A percentile compares a stretch with the other conserved stretches of the same genome.
These are phyloP conservation scores for Boletales sp. DNA, from an alignment of 768 basidiomycete species.

Conservation along the genomic window DNA sequence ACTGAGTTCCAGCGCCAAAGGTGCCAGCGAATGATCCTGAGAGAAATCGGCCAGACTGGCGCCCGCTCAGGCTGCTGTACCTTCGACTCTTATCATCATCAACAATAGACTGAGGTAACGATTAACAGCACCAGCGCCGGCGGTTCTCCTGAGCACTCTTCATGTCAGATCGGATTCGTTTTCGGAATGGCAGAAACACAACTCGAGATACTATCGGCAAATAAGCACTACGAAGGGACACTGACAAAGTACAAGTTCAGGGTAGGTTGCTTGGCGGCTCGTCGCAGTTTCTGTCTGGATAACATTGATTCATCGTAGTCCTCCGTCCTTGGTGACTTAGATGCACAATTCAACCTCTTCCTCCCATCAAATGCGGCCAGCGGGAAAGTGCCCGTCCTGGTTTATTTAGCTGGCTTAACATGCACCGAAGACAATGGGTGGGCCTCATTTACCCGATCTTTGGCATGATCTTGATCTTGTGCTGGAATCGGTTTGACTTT, in stretches of 20 bases:
- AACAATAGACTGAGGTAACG: no score
- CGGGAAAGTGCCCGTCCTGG: slow-evolving; percentile 66
- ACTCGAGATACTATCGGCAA: slow-evolving; percentile 68
- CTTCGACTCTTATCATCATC: no score
- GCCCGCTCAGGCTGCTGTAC: no score
- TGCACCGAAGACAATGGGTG: slow-evolving; percentile 95
- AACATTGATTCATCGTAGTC: slow-evolving; percentile 44
- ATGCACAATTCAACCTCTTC: slow-evolving; percentile 86
- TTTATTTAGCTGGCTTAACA: slow-evolving; percentile 86
- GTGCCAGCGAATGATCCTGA: no score
- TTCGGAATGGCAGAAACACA: slow-evolving; percentile 23
- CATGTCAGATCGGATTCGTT: no score
- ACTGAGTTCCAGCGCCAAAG: no score
- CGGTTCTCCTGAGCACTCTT: no score
- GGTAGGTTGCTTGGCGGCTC: slow-evolving; percentile 33
- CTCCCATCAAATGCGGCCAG: slow-evolving; percentile 58
- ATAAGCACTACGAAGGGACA: slow-evolving; percentile 77
- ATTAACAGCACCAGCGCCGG: no score
- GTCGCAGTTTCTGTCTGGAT: not conserved
- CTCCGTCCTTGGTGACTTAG: slow-evolving; percentile 59
- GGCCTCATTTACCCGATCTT: slow-evolving; percentile 15
- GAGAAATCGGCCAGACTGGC: no score
- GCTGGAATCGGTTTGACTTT: not conserved
- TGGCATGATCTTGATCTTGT: not conserved
- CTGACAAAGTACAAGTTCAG: slow-evolving; percentile 86